These are phyloP conservation scores for Xylaria bambusicola DNA, from an alignment of 495 filamentous ascomycete species.

Conservation along the genomic window DNA sequence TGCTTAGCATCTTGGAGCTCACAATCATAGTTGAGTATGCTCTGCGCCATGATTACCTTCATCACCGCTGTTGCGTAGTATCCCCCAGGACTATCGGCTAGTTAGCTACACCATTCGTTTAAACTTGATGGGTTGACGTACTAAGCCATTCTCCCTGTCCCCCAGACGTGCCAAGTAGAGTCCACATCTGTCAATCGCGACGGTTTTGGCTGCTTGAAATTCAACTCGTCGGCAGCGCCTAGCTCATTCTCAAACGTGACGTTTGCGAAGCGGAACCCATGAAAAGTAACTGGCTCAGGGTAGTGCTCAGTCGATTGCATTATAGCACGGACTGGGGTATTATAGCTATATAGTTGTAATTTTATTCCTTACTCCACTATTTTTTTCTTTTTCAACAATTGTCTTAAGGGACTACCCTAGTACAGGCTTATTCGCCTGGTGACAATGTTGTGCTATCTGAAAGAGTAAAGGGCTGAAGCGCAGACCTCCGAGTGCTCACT, in stretches of 20 bases:
- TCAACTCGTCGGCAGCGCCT: not conserved
- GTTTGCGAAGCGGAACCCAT: constrained; percentile 28
- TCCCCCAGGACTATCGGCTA: constrained; percentile 20
- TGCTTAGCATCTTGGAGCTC: constrained; percentile 26
- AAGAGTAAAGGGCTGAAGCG: constrained; percentile 27
- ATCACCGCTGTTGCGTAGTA: constrained; percentile 31
- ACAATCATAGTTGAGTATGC: constrained; percentile 27
- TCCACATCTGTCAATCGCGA: constrained; percentile 1
- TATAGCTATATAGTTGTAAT: no score
- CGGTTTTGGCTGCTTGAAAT: not conserved
- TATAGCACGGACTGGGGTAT: constrained; percentile 24
- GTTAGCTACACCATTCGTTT: no score
- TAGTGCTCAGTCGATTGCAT: constrained; percentile 21
- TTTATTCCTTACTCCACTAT: no score
- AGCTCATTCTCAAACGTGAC: not conserved
- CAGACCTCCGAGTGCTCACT: constrained; percentile 31
- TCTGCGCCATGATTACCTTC: constrained; percentile 30
- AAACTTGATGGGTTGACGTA: no score
- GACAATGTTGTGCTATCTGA: constrained; percentile 32
- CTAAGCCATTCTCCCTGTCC: constrained; percentile 28
- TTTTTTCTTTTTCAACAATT: no score
- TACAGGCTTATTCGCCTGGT: constrained; percentile 31
- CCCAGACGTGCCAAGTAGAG: constrained; percentile 28
- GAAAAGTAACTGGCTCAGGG: constrained; percentile 23
- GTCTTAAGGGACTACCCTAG: no score